These are phyloP conservation scores for Barnettozyma vustinii DNA, from an alignment of 805 yeast genomes.

Conservation along the genomic window DNA sequence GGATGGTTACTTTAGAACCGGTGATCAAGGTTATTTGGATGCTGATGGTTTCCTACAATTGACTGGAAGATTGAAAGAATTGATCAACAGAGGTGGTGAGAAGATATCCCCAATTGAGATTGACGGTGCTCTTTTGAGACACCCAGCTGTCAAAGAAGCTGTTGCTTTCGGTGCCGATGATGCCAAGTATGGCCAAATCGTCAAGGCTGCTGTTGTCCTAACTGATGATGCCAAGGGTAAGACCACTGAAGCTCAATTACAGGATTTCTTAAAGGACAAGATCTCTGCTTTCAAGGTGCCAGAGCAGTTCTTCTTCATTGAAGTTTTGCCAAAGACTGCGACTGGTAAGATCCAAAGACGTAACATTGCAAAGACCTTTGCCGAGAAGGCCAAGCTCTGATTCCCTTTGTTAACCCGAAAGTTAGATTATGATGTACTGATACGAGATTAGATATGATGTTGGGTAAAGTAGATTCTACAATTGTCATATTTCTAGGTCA, in stretches of 20 bases:
- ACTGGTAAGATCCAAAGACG: constrained; percentile 75
- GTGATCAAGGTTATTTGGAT: constrained; percentile 68
- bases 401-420: not conserved
- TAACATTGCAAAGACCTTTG: constrained; percentile 50
- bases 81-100: constrained; percentile 75
- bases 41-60: constrained; percentile 51
- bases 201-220: constrained; percentile 63
- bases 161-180: constrained; percentile 67
- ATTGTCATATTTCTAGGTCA: not conserved
- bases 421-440: no score
- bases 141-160: constrained; percentile 62
- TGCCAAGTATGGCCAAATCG: constrained; percentile 64
- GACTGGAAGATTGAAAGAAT: constrained; percentile 69
- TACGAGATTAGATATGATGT: not conserved
- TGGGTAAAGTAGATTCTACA: not conserved
- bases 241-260: constrained; percentile 37
- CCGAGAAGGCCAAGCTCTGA: constrained; percentile 29
- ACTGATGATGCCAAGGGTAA: constrained; percentile 30
- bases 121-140: constrained; percentile 54
- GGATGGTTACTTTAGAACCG: constrained; percentile 61
- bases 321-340: constrained; percentile 66
- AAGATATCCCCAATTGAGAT: constrained; percentile 70
- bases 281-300: constrained; percentile 61
- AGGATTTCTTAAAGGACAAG: constrained; percentile 37
- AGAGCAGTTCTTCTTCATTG: constrained; percentile 48